Percentiles rank a stretch among this genome's conserved stretches.
Evolutionary conservation across 176 grass and related monocot genomes (phyloP).

Genomic region (Saccharum officinarum): DNA sequence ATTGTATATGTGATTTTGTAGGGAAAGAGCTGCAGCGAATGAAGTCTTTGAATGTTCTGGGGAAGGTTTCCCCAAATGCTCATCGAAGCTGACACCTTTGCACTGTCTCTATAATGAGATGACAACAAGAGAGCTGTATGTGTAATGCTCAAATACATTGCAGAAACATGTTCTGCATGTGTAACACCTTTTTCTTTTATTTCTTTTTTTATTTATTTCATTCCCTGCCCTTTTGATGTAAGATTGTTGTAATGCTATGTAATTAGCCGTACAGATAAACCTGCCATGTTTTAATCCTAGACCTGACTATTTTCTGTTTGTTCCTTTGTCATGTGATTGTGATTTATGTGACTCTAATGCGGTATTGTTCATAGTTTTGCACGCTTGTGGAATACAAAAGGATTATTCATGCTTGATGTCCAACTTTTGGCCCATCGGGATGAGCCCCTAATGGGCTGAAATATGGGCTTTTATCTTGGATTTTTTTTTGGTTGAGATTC

Average conservation of each 20-base stretch:
- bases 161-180: not conserved
- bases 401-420: not conserved
- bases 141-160: conserved; percentile 17
- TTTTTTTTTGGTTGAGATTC: not conserved
- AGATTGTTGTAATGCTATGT: conserved; percentile 32
- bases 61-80: conserved; percentile 59
- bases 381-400: not conserved
- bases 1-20: not conserved
- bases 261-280: conserved; percentile 23
- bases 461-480: not conserved
- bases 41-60: conserved; percentile 73
- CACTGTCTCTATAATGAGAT: conserved; percentile 27
- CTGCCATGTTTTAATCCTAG: not conserved
- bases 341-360: not conserved
- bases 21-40: conserved; percentile 78
- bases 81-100: conserved; percentile 32
- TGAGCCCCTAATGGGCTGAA: not conserved
- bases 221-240: not conserved
- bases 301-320: not conserved
- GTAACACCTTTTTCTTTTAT: not conserved
- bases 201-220: not conserved
- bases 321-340: not conserved
- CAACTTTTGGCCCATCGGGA: not conserved
- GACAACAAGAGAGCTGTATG: not conserved
- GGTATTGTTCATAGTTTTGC: not conserved